Evolutionary conservation across 2,329 filamentous ascomycete genomes (phyloP), one percentile per base, ranked within the genome.

Genomic region (Nectriaceae sp.): DNA sequence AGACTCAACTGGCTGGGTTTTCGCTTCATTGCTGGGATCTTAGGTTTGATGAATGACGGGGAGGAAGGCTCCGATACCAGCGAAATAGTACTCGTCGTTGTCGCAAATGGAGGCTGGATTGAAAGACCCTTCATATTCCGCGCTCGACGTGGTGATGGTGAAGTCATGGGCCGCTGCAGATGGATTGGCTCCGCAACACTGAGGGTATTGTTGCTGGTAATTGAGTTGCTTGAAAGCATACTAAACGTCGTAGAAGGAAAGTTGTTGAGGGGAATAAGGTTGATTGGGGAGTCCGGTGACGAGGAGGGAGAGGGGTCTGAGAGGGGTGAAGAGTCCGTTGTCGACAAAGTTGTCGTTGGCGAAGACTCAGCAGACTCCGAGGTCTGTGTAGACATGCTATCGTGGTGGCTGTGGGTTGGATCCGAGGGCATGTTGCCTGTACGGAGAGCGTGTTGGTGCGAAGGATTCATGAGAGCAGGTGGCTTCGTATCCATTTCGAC

Each of bases 341-440:
- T 96, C 5, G 91, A 96, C 42, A 94, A 82, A 2, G 93, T 96
- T 3, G 92, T 97, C 6, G 93, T 97, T 2, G 94, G 94, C 8
- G 93, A 97, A 19, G 93, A 96, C 64, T 96, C 92, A 36, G 89
- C 89, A 2, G 94, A 97, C 55, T 89, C 90, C 15, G 88, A 89
- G 46, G 80, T 80, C 54, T 88, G 86, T 3, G 88, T 90, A 6
- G 87, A 92, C n/a, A 83, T 87, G 72, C 87, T 90, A 65, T 89
- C 82, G 65, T 84, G 80, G 66, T 89, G 87, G 63, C 86, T 84
- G 70, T 90, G 88, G 55, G 75, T 75, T 52, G 74, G 65, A 58
- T 80, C 76, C 3, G 72, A 63, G 24, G 72, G 64, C 44, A 80
- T 61, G 43, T 71, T 63, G 47, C 67, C 65, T 39, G 75, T 65